Conservation (phyloP, 306 rosid genomes). For the Myrica gale region DNA sequence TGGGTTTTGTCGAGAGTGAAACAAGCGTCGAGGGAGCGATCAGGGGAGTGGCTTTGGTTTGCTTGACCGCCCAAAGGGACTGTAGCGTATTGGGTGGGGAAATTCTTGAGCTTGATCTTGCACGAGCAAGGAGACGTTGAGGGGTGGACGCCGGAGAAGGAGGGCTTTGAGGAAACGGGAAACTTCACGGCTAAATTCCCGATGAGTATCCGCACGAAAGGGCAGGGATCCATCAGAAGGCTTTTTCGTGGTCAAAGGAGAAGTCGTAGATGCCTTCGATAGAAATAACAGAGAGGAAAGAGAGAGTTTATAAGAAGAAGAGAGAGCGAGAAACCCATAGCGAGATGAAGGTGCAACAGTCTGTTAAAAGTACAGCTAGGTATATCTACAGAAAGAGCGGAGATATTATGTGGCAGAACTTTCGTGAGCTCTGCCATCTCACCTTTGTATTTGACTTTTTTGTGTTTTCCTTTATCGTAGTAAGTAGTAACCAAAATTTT, state of each 20-base stretch:
- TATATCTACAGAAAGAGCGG: background rate
- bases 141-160: constrained; percentile 68
- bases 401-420: background rate
- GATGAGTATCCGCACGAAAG: constrained; percentile 59
- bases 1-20: constrained; percentile 62
- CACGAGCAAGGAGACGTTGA: constrained; percentile 75
- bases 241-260: background rate
- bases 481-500: no score
- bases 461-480: no score
- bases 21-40: constrained; percentile 49
- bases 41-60: constrained; percentile 33
- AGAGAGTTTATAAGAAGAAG: background rate
- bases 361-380: constrained; percentile 29
- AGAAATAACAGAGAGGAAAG: background rate
- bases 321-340: background rate
- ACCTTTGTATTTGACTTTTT: background rate
- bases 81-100: constrained; percentile 51
- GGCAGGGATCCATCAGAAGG: constrained; percentile 69
- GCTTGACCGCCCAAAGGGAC: constrained; percentile 57
- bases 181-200: constrained; percentile 67
- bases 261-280: background rate
- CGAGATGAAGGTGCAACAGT: constrained; percentile 22
- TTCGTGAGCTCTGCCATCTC: background rate
- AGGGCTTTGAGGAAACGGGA: constrained; percentile 65
- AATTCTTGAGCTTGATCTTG: constrained; percentile 57